Base-by-base conservation (phyloP, 371 early-diverging fungal genomes). In the Homolaphlyctis polyrhiza region DNA sequence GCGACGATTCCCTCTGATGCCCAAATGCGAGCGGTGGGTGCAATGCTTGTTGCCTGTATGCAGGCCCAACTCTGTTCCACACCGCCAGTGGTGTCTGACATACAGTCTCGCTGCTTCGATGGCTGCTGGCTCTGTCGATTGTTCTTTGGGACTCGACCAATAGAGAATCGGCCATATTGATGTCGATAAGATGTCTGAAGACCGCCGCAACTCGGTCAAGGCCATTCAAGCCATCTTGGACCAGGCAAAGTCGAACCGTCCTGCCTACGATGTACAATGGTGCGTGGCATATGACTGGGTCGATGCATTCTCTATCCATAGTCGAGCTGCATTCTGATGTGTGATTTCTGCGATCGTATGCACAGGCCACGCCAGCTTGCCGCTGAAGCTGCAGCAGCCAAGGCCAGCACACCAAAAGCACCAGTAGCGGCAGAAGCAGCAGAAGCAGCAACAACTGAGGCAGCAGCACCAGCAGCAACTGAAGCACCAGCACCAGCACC, bases 181-280 rank as follows among this genome's bases (percentile, higher is more conserved):
- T 21, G 14, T 35, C 25, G 2, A 36, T 0, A 29, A 27, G 1
- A 35, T 49, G 36, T 21, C 48, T 47, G 32, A 8, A 13, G 65
- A 64, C 30, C 48, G 35, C 8, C 13, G 30, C 18, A 34, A 30
- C 0, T 60, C 28, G 14, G 28, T 14, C 14, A 35, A 33, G 34
- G 21, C 66, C 6, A 14, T n/a, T 27, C 29, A 57, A 14, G 35
- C 28, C 13, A 52, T 66, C 3, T 32, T 62, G 21, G 65, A 65
- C 35, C 61, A 69, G 35, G 65, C 69, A 1, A 35, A 23, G 29
- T 55, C 55, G 28, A 63, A 69, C 39, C 55, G 66, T 43, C 69
- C 69, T 4, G 45, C 60, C 18, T 69, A 62, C 62, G 69, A 69
- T 35, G 54, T 69, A 4, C 61, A 48, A 0, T 28, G 65, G 65